Evolutionary conservation across 2,329 filamentous ascomycete species (phyloP).

Genomic region (Aspergillus viridinutans): DNA sequence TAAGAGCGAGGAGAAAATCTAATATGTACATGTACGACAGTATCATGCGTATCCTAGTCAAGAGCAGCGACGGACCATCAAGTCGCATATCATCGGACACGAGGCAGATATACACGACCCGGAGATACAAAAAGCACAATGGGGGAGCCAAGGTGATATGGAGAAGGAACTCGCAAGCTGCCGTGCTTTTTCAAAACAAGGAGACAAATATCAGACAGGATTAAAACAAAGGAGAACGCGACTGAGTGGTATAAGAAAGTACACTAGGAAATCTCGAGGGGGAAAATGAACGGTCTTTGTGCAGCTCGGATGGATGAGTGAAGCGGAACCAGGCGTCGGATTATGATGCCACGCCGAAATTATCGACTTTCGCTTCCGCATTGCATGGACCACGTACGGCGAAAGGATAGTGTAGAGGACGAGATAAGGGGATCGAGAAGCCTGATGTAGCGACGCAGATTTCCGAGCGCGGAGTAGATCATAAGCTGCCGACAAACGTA

Average conservation of each 20-base stretch:
- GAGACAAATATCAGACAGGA: constrained; percentile 6
- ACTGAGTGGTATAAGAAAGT: constrained; percentile 20
- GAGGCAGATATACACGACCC: background rate
- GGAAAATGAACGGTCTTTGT: constrained; percentile 19
- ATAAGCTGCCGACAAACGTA: constrained; percentile 17
- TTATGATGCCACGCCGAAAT: background rate
- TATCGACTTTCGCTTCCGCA: background rate
- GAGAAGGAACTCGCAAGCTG: background rate
- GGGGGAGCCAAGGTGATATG: background rate
- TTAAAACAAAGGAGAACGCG: constrained; percentile 4
- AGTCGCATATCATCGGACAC: constrained; percentile 5
- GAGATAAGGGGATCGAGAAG: background rate
- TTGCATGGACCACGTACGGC: background rate
- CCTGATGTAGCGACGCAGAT: background rate
- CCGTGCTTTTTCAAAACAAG: constrained; percentile 4
- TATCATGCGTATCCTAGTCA: constrained; percentile 23
- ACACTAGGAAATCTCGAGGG: constrained; percentile 14
- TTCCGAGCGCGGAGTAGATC: constrained; percentile 9
- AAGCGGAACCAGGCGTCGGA: background rate
- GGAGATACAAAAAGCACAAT: background rate
- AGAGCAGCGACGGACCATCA: constrained; percentile 17
- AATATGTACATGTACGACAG: constrained; percentile 31
- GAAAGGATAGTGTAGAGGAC: background rate
- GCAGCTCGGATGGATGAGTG: background rate
- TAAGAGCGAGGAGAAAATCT: constrained; percentile 21